Percentiles rank a stretch among this genome's conserved stretches.
Evolutionary conservation across 768 basidiomycete genomes (phyloP).

Genomic region (Galerina sulciceps): DNA sequence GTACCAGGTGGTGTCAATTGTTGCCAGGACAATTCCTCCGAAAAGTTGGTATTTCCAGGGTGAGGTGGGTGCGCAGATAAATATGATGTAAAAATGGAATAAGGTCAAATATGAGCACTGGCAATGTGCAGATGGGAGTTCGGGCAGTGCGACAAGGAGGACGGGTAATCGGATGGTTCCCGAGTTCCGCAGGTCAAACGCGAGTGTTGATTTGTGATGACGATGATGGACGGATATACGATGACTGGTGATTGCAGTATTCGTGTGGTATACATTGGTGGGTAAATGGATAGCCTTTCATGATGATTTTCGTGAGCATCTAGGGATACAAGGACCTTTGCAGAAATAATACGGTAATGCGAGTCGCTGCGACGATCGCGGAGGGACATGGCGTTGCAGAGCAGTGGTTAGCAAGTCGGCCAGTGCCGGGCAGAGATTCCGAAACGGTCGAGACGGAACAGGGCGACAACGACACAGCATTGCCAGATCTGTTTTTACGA

Average conservation of each 20-base stretch:
- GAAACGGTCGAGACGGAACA: not conserved
- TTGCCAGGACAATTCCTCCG: slow-evolving; percentile 16
- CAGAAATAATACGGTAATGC: slow-evolving; percentile 1
- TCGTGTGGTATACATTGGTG: not conserved
- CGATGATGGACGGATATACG: slow-evolving; percentile 1
- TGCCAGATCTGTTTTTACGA: not conserved
- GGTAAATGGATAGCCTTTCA: slow-evolving; percentile 10
- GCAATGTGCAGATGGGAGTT: not conserved
- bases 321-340: slow-evolving; percentile 12
- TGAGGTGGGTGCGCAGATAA: slow-evolving; percentile 10
- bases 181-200: slow-evolving; percentile 1
- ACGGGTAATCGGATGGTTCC: slow-evolving; percentile 3
- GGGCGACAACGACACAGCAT: not conserved
- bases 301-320: slow-evolving; percentile 19
- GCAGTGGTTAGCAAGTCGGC: slow-evolving; percentile 7
- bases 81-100: slow-evolving; percentile 15
- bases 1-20: not conserved
- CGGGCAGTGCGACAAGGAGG: slow-evolving; percentile 7
- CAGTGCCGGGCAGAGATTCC: slow-evolving; percentile 7
- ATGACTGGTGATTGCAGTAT: not conserved
- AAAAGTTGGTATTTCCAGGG: slow-evolving; percentile 7
- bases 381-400: slow-evolving; percentile 9
- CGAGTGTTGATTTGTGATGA: not conserved
- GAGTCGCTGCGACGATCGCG: slow-evolving; percentile 12
- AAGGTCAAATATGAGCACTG: slow-evolving; percentile 9